Percentiles rank a stretch among this genome's conserved stretches.
These are phyloP conservation scores for Aspergillus cavernicola DNA, from an alignment of 495 filamentous ascomycete species.

Conservation along the genomic window DNA sequence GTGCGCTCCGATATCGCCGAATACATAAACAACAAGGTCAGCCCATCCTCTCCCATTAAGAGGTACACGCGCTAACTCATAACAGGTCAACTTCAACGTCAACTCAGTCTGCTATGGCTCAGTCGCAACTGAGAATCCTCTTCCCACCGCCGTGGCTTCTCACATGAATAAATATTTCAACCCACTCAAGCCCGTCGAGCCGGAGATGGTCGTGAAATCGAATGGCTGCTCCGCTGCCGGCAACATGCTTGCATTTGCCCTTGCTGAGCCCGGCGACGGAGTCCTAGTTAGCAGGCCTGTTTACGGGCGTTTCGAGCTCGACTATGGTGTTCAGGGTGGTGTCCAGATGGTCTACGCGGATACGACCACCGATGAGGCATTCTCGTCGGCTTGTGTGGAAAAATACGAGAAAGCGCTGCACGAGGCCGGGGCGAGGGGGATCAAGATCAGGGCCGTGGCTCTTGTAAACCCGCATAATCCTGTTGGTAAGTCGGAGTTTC, in stretches of 20 bases:
- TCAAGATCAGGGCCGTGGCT: constrained; percentile 23
- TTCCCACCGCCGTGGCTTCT: constrained; percentile 28
- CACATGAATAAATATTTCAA: constrained; percentile 39
- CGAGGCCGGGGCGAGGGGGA: constrained; percentile 14
- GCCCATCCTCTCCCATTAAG: not conserved
- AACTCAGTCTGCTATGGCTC: constrained; percentile 33
- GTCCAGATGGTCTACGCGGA: constrained; percentile 37
- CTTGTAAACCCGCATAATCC: constrained; percentile 46
- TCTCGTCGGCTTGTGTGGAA: constrained; percentile 24
- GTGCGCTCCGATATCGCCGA: constrained; percentile 29
- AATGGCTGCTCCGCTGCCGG: constrained; percentile 34
- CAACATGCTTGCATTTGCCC: constrained; percentile 37
- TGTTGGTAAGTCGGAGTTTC: constrained; percentile 24
- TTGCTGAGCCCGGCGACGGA: constrained; percentile 43
- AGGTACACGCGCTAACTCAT: not conserved
- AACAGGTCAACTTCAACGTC: constrained; percentile 25
- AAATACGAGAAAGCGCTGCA: constrained; percentile 30
- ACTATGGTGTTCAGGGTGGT: constrained; percentile 33
- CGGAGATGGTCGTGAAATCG: constrained; percentile 32
- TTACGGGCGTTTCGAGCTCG: constrained; percentile 39
- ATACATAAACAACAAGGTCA: constrained; percentile 33
- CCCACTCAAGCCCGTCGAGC: constrained; percentile 28
- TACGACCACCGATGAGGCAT: constrained; percentile 26
- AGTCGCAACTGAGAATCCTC: constrained; percentile 19
- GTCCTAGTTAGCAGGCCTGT: constrained; percentile 41